These are phyloP conservation scores for Neurospora sp. DNA, from an alignment of 495 filamentous ascomycete genomes.

Conservation along the genomic window DNA sequence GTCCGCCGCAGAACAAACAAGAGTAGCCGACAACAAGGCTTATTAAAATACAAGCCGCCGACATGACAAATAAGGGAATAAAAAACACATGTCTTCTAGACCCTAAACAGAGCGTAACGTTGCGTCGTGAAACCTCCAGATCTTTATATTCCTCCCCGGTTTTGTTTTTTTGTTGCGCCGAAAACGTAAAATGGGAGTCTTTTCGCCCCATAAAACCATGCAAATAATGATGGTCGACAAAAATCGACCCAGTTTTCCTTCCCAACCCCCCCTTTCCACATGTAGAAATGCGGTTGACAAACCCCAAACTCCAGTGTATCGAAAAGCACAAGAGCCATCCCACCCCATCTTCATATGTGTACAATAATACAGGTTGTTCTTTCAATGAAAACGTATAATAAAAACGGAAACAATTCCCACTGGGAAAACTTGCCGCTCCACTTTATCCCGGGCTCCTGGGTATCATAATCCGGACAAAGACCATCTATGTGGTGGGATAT, in stretches of 20 bases:
- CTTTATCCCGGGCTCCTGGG: neutral
- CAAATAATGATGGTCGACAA: neutral
- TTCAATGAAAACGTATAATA: neutral
- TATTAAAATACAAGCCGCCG: neutral
- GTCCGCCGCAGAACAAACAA: neutral
- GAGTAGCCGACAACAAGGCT: neutral
- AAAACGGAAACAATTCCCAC: neutral
- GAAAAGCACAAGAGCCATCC: neutral
- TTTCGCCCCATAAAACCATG: neutral
- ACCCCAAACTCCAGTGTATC: neutral
- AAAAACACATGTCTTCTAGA: neutral
- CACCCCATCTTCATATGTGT: neutral
- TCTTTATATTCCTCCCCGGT: neutral
- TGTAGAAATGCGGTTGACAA: neutral
- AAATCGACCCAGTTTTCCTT: neutral
- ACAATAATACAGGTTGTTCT: neutral
- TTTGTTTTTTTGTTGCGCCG: neutral
- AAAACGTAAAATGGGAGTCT: conserved; percentile 1
- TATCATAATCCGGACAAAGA: neutral
- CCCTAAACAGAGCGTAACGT: neutral
- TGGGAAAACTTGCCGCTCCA: neutral
- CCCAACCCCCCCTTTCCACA: neutral
- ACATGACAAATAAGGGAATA: neutral
- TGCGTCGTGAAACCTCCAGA: neutral
- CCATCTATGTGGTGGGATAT: neutral